A percentile compares a stretch with the other conserved stretches of the same genome.
phyloP scores from a whole-genome alignment of 179 eudicot genomes.

The Silene coronaria region DNA sequence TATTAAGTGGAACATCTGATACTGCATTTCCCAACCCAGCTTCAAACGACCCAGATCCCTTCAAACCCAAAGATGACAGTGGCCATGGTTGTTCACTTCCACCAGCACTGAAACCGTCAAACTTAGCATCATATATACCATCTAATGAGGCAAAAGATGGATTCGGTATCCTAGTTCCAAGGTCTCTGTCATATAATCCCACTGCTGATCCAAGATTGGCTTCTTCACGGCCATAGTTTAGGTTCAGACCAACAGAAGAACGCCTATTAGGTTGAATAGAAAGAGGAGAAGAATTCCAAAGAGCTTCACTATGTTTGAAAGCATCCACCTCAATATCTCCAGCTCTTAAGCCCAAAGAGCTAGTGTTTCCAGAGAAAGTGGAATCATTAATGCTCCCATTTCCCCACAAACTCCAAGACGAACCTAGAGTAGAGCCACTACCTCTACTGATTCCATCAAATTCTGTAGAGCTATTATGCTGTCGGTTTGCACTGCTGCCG shows the following conservation, averaged over 20 bases:
- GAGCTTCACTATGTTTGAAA: constrained; percentile 30
- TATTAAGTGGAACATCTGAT: constrained; percentile 46
- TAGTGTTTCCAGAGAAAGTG: constrained; percentile 19
- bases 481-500: constrained; percentile 25
- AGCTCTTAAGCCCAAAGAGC: constrained; percentile 28
- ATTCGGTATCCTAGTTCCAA: constrained; percentile 18
- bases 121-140: constrained; percentile 33
- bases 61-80: constrained; percentile 33
- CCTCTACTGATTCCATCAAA: constrained; percentile 36
- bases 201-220: constrained; percentile 22
- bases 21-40: constrained; percentile 45
- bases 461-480: constrained; percentile 31
- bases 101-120: constrained; percentile 30
- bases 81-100: constrained; percentile 35
- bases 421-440: constrained; percentile 25
- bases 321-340: constrained; percentile 31
- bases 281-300: constrained; percentile 37
- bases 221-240: constrained; percentile 32
- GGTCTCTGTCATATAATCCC: constrained; percentile 27
- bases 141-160: constrained; percentile 32
- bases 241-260: constrained; percentile 25
- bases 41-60: constrained; percentile 40
- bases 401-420: constrained; percentile 53
- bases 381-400: constrained; percentile 30
- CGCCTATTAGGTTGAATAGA: constrained; percentile 29